phyloP scores from a whole-genome alignment of 2,329 filamentous ascomycete genomes.

The Alternaria sp. region DNA sequence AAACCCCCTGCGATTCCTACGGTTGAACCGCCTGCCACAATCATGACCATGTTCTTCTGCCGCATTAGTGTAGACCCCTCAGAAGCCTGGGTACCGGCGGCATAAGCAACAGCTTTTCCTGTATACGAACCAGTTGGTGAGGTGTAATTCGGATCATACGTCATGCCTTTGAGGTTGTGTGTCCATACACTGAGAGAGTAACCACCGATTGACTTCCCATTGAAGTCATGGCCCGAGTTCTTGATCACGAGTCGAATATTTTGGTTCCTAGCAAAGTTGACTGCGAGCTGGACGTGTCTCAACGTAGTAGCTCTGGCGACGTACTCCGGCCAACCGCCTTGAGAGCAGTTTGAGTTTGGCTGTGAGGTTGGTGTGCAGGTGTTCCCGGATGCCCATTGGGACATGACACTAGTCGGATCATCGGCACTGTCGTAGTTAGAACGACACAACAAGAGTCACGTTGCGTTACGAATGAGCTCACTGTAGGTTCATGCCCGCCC shows the following conservation, averaged over 20 bases:
- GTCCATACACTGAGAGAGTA: slow-evolving; percentile 22
- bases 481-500: slow-evolving; percentile 28
- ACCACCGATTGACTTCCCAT: slow-evolving; percentile 20
- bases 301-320: slow-evolving; percentile 31
- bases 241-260: slow-evolving; percentile 42
- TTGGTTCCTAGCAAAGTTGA: slow-evolving; percentile 40
- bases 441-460: background rate
- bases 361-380: slow-evolving; percentile 49
- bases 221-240: slow-evolving; percentile 42
- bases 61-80: slow-evolving; percentile 58
- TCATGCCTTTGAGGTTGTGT: slow-evolving; percentile 25
- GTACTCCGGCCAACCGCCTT: slow-evolving; percentile 35
- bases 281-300: slow-evolving; percentile 32
- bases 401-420: slow-evolving; percentile 30
- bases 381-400: slow-evolving; percentile 33
- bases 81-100: slow-evolving; percentile 57
- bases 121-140: slow-evolving; percentile 16
- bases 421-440: slow-evolving; percentile 21
- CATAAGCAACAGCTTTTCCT: slow-evolving; percentile 56
- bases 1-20: slow-evolving; percentile 55
- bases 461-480: slow-evolving; percentile 5
- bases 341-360: slow-evolving; percentile 31
- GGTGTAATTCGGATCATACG: slow-evolving; percentile 24
- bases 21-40: slow-evolving; percentile 60
- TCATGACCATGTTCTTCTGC: slow-evolving; percentile 53